Evolutionary conservation across 129 eudicot species (phyloP), one percentile per base, ranked within the genome.

Genomic region (Helichrysum umbraculigerum): DNA sequence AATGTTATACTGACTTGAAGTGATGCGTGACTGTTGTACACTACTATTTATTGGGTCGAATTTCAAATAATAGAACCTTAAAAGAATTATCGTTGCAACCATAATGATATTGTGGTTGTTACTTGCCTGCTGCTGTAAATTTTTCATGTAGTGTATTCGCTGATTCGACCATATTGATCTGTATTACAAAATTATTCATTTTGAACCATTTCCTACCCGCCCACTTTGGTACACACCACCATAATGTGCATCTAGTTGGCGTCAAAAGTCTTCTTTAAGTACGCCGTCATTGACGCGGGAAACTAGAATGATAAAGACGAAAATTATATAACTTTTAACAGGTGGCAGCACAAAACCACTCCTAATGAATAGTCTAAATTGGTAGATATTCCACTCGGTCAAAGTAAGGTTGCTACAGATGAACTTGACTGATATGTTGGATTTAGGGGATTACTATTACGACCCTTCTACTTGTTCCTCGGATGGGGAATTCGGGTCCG

Each of bases 401-500:
- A 90, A 74, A 73, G 61, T 37, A 71, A 87, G 87, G 86, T 79
- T 93, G 71, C 81, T 82, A 72, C 89, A 83, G 66, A 86, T 78
- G 44, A 81, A 87, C 22, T 66, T 90, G 37, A 70, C 71, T 0
- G 88, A 72, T 21, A 85, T 93, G 92, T 61, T 90, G 87, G 91
- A 93, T 9, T 19, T 90, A 10, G 41, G 90, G 76, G 91, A 83
- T 1, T 87, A 88, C 12, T 25, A 35, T 68, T 71, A 80, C 30
- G 14, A 71, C 15, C 70, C 81, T 20, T 76, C 79, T 6, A 76
- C 86, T n/a, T 84, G 84, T 15, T 79, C 87, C 14, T 84, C 88
- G 6, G 98, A 90, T 32, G 97, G 90, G 50, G 98, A 93, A 22
- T 82, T 69, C 16, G 88, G 80, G 41, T 25, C 28, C 28, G 28